Percentiles rank a stretch among this genome's conserved stretches.
Evolutionary conservation across 345 rosid species (phyloP).

Genomic region (Populus euphratica): DNA sequence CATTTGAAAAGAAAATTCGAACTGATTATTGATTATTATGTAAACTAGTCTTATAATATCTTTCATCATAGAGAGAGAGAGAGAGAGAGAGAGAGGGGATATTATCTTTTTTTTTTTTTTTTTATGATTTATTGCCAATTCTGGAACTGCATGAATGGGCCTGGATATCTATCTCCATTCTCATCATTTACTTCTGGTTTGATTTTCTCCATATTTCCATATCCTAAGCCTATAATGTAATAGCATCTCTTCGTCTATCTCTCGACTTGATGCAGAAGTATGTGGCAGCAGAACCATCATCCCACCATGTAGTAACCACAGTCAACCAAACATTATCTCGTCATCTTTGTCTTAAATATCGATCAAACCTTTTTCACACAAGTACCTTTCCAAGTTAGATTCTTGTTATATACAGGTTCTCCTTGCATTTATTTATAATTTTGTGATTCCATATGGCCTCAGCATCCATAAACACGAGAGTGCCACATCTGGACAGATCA

Average conservation of each 20-base stretch:
- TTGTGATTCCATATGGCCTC: background rate
- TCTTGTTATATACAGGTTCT: background rate
- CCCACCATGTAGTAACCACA: conserved; percentile 9
- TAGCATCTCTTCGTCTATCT: background rate
- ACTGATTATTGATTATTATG: too few relatives aligned
- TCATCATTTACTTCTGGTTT: too few relatives aligned
- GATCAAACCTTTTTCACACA: conserved; percentile 6
- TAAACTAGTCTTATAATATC: too few relatives aligned
- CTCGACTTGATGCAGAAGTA: conserved; percentile 18
- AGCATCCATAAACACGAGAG: background rate
- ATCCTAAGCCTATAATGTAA: background rate
- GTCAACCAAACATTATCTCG: conserved; percentile 22
- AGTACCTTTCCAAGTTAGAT: conserved; percentile 18
- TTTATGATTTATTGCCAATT: too few relatives aligned
- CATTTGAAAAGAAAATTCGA: too few relatives aligned
- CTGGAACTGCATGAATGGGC: too few relatives aligned
- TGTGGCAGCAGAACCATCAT: conserved; percentile 26
- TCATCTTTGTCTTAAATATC: background rate
- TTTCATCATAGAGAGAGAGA: too few relatives aligned
- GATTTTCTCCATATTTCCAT: background rate
- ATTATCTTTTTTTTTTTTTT: too few relatives aligned
- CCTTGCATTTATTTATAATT: background rate
- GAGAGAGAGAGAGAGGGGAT: too few relatives aligned
- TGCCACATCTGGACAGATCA: background rate
- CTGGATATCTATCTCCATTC: too few relatives aligned